Percentiles rank a stretch among this genome's conserved stretches.
phyloP scores from a whole-genome alignment of 768 basidiomycete genomes.

The Boletus fagicola region DNA sequence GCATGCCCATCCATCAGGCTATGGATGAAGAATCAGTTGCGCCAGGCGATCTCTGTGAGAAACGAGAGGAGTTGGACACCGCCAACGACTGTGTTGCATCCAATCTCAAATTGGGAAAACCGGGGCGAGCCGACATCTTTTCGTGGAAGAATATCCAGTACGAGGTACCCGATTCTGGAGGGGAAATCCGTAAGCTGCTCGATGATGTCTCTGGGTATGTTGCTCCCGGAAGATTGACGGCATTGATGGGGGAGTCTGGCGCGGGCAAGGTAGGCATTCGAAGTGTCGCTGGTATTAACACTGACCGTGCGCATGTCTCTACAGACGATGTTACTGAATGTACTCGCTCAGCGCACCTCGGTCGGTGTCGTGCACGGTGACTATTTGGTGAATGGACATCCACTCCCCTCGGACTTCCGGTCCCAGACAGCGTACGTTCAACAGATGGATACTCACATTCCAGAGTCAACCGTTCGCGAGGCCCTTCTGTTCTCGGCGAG shows the following conservation, averaged over 20 bases:
- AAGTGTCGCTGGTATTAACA: not conserved
- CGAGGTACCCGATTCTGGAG: slow-evolving; percentile 45
- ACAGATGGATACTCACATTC: slow-evolving; percentile 79
- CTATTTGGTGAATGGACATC: slow-evolving; percentile 53
- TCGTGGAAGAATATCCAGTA: slow-evolving; percentile 77
- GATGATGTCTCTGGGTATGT: slow-evolving; percentile 49
- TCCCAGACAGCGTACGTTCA: slow-evolving; percentile 57
- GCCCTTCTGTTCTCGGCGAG: slow-evolving; percentile 78
- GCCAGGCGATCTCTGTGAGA: not conserved
- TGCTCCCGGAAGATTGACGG: slow-evolving; percentile 49
- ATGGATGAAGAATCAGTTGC: slow-evolving; percentile 20
- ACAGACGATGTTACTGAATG: slow-evolving; percentile 60
- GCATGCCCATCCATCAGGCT: not conserved
- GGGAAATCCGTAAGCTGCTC: slow-evolving; percentile 41
- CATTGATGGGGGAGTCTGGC: slow-evolving; percentile 48
- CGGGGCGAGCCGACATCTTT: slow-evolving; percentile 53
- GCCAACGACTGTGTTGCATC: too few relatives aligned
- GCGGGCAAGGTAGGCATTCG: slow-evolving; percentile 26
- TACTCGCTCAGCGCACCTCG: slow-evolving; percentile 48
- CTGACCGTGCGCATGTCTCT: not conserved
- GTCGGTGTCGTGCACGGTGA: slow-evolving; percentile 52
- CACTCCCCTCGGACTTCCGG: slow-evolving; percentile 55
- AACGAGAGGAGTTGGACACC: too few relatives aligned
- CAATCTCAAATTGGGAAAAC: slow-evolving; percentile 14
- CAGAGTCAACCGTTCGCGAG: slow-evolving; percentile 75